phyloP scores from a whole-genome alignment of 2,329 filamentous ascomycete species.

The Helotiales sp. region DNA sequence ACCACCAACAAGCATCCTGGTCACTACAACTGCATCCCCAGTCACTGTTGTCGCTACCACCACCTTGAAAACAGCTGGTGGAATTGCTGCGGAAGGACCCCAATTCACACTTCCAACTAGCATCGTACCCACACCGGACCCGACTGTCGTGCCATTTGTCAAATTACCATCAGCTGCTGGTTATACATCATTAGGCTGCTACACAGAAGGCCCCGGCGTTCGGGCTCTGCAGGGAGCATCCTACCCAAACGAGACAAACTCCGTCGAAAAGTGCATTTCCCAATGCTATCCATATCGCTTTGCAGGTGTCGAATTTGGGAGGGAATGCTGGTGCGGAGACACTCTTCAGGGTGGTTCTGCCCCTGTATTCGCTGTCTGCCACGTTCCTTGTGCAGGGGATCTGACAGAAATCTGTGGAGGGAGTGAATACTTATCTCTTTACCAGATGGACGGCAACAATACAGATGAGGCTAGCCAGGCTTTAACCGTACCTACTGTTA shows the following conservation, averaged over 20 bases:
- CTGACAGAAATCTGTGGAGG: slow-evolving; percentile 1
- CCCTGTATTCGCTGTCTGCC: background rate
- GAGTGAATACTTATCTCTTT: background rate
- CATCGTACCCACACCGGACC: background rate
- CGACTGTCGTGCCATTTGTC: background rate
- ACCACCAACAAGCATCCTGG: background rate
- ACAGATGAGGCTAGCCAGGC: too few species aligned
- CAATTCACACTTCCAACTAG: too few species aligned
- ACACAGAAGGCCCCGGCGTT: background rate
- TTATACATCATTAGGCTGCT: background rate
- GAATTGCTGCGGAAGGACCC: too few species aligned
- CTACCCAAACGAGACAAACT: background rate
- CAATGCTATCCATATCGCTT: background rate
- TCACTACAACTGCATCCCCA: background rate
- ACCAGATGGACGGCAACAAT: background rate
- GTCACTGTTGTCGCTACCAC: background rate
- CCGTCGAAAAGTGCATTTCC: background rate
- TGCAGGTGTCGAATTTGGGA: background rate
- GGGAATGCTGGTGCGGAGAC: slow-evolving; percentile 1
- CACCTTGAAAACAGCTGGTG: background rate
- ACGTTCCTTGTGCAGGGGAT: background rate
- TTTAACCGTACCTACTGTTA: too few species aligned
- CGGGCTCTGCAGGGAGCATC: background rate
- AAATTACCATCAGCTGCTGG: background rate
- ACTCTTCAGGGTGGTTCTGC: background rate